Conservation (phyloP, 805 yeast genomes). For the Pichia deserticola region DNA sequence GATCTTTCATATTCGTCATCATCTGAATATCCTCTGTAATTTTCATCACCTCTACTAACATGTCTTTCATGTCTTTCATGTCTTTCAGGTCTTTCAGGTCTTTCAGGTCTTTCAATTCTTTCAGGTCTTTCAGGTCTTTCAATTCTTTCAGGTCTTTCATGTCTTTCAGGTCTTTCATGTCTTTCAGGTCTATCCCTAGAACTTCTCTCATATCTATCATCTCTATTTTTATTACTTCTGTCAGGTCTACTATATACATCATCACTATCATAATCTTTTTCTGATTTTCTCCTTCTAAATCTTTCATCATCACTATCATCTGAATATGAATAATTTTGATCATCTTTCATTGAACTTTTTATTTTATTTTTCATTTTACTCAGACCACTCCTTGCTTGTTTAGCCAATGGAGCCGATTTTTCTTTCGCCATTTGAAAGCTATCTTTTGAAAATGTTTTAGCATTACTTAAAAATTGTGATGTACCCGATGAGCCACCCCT, state of each 20-base stretch:
- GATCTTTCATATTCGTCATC: too few relatives aligned
- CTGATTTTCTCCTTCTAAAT: not conserved
- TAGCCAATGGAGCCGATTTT: slow-evolving; percentile 10
- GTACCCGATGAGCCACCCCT: slow-evolving; percentile 2
- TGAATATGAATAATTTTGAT: not conserved
- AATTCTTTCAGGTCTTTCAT: slow-evolving; percentile 1
- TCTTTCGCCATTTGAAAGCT: slow-evolving; percentile 10
- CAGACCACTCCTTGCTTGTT: slow-evolving; percentile 8
- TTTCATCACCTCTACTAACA: too few relatives aligned
- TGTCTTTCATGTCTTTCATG: not conserved
- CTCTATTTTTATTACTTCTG: not conserved
- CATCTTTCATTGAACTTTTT: slow-evolving; percentile 2
- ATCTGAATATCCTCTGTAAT: too few relatives aligned
- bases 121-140: not conserved
- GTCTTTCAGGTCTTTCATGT: not conserved
- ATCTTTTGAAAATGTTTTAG: slow-evolving; percentile 8
- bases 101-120: not conserved
- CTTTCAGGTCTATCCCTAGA: not conserved
- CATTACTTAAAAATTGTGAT: slow-evolving; percentile 6
- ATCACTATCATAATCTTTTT: not conserved
- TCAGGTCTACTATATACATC: not conserved
- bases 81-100: not conserved
- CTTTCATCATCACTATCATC: slow-evolving; percentile 1
- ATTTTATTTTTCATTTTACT: slow-evolving; percentile 10
- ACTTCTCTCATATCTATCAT: not conserved